Conservation (phyloP, 768 basidiomycete genomes). For the Macrolepiota fuliginosa region DNA sequence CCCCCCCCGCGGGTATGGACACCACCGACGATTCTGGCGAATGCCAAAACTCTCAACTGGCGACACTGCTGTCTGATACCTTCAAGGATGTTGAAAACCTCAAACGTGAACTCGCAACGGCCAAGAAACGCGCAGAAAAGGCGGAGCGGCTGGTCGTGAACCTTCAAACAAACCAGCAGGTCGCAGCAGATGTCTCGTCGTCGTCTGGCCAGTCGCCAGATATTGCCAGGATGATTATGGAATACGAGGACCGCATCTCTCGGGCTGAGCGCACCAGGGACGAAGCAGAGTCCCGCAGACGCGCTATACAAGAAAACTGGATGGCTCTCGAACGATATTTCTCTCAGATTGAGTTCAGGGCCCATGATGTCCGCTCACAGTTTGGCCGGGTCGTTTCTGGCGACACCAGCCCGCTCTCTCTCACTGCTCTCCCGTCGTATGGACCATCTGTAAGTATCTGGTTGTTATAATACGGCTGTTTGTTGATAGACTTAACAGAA, state of each 20-base stretch:
- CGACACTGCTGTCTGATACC: constrained; percentile 50
- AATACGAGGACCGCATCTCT: constrained; percentile 48
- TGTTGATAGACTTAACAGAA: constrained; percentile 14
- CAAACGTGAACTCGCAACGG: constrained; percentile 41
- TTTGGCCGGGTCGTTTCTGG: constrained; percentile 44
- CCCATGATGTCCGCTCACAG: constrained; percentile 46
- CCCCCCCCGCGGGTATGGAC: not conserved
- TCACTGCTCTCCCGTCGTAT: constrained; percentile 32
- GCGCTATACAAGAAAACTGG: constrained; percentile 48
- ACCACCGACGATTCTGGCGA: not conserved
- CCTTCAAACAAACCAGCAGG: constrained; percentile 8
- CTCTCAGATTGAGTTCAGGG: constrained; percentile 38
- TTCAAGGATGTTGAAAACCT: constrained; percentile 53
- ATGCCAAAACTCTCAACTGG: constrained; percentile 46
- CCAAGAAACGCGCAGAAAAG: constrained; percentile 48
- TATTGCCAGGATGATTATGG: constrained; percentile 31
- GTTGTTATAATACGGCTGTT: not conserved
- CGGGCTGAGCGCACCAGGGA: constrained; percentile 53
- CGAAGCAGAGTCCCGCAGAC: constrained; percentile 49
- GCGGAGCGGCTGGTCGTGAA: constrained; percentile 39
- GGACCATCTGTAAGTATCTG: constrained; percentile 1
- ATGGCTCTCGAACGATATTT: constrained; percentile 48
- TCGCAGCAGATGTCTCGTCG: constrained; percentile 17
- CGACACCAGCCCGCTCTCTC: constrained; percentile 36
- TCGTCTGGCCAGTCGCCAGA: constrained; percentile 12